Base-by-base conservation (phyloP, 768 basidiomycete species). In the Calvatia gigantea region DNA sequence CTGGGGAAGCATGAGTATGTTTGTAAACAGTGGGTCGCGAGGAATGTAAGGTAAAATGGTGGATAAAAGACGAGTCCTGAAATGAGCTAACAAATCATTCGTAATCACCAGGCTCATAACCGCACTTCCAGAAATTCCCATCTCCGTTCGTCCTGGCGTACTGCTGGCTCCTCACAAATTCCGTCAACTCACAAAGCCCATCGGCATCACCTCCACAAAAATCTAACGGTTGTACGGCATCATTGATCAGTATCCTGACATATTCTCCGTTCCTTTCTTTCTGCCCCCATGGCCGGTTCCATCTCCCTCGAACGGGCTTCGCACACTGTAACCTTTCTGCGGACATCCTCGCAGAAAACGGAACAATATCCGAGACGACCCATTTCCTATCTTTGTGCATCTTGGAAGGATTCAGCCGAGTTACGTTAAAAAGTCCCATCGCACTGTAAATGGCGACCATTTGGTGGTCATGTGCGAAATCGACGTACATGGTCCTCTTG, bases 391-490 rank as follows among this genome's bases (percentile, higher is more conserved):
- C 57, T 1, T 65, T 62, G 23, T 78, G 65, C 25, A 69, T 68
- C 7, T 43, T 53, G 2, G 58, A 60, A 0, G 75, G 73, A 61
- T 76, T 71, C 33, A 74, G 68, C 15, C 14, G 49, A 51, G 57
- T 76, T 78, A 6, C 25, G 7, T 54, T 66, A 65, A 79, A 83
- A 43, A 80, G 76, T 37, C 80, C 91, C 69, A 71, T 82, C 51
- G 64, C 90, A 71, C 68, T 77, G 60, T 84, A 87, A 44, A 94
- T 86, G 27, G 89, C 85, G 33, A 89, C 73, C 82, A 95, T 89
- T 63, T 86, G 75, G 67, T 93, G 90, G 65, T 94, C 91, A 66
- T 94, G 91, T 6, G 88, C 83, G 67, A 94, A 93, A 69, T 94
- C 91, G 21, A 80, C 84, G 62, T 89, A 90, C 43, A 91, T 63